These are phyloP conservation scores for Tylopilus sp. DNA, from an alignment of 1,284 basidiomycete genomes.

Conservation along the genomic window DNA sequence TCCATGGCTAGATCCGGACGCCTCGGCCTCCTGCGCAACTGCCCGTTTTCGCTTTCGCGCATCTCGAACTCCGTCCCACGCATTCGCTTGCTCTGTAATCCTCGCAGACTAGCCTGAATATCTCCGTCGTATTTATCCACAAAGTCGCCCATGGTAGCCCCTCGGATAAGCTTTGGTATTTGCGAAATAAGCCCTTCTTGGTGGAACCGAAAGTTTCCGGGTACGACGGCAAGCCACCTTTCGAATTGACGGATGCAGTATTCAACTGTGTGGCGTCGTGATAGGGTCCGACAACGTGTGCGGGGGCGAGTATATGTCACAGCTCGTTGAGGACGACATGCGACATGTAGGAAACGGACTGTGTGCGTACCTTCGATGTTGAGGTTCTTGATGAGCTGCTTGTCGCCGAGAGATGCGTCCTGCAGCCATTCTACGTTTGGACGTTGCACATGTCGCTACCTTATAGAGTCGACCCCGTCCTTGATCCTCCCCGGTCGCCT, in stretches of 20 bases:
- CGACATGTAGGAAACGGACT: not conserved
- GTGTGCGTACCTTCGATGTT: constrained; percentile 65
- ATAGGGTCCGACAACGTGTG: not conserved
- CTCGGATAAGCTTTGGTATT: constrained; percentile 69
- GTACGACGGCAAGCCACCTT: constrained; percentile 64
- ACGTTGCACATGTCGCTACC: constrained; percentile 7
- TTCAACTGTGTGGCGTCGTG: constrained; percentile 45
- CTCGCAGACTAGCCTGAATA: constrained; percentile 62
- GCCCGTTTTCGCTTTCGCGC: constrained; percentile 74
- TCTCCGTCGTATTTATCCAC: constrained; percentile 72
- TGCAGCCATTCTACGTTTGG: constrained; percentile 10
- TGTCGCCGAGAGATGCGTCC: constrained; percentile 19
- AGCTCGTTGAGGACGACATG: not conserved
- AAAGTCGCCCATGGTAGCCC: constrained; percentile 71
- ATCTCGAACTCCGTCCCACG: constrained; percentile 47
- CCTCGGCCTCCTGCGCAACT: constrained; percentile 49
- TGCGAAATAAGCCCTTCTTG: constrained; percentile 71
- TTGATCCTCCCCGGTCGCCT: not conserved
- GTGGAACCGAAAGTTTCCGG: constrained; percentile 65
- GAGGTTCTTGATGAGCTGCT: constrained; percentile 68
- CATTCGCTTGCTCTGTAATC: constrained; percentile 56
- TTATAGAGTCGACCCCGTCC: not conserved
- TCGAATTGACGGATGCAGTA: constrained; percentile 67
- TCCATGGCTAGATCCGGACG: constrained; percentile 28
- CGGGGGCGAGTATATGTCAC: not conserved